Evolutionary conservation across 106 monocot species (phyloP), one percentile per base, ranked within the genome.

Genomic region (Dendrobium catenatum): DNA sequence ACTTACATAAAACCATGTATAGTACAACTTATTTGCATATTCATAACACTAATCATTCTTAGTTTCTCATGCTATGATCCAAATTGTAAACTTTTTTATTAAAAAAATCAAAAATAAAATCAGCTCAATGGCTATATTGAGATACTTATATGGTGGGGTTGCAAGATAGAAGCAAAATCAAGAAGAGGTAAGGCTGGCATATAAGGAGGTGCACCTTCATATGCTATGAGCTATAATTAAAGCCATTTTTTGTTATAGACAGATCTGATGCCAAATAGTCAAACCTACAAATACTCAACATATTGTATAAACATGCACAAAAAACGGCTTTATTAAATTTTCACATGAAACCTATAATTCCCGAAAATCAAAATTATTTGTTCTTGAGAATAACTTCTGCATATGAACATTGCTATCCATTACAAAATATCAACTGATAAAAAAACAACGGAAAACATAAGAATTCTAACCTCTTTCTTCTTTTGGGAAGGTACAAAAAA

Each of bases 381-480:
- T 0, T 41, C 72, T 16, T 40, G 9, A 72, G 18, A 72, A 16
- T 41, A 6, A 72, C 40, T 72, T 41, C 29, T 1, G 16, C 9
- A 72, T 15, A 33, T 41, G 1, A 74, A 43, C 18, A 19, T 43
- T 42, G 43, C 73, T 24, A 5, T 42, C 41, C 43, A 74, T 16
- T 43, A 44, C 16, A 74, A 1, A 43, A 42, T 41, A 19, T 42
- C 42, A 20, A 5, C 33, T 20, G 18, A 74, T 20, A 74, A 18
- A 20, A 43, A 41, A 72, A 33, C 22, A 31, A 70, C 0, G 33
- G 43, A 42, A 74, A 27, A 43, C 10, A 74, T 74, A 42, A 42
- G 20, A 43, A 43, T 43, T 74, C 42, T 79, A 13, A 98, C 98
- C 89, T 93, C 98, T 83, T 98, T 98, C 83, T 95, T 98, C 47